Evolutionary conservation across 305 asterid species (phyloP).

Genomic region (Solanum chacoense): DNA sequence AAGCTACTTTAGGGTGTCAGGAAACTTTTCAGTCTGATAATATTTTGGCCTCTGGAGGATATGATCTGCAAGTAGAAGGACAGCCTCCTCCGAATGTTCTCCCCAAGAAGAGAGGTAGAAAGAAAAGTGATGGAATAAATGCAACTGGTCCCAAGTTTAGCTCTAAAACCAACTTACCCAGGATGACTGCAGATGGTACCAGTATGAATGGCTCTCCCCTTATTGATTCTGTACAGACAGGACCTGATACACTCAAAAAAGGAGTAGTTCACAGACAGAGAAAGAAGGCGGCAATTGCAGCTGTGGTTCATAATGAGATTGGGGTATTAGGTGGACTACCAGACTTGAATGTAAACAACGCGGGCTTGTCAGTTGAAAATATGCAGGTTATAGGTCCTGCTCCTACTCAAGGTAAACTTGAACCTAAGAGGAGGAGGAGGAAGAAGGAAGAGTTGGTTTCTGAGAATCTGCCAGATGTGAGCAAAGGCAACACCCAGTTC

Average conservation of each 20-base stretch:
- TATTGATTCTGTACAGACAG: conserved; percentile 8
- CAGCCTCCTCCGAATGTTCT: neutral
- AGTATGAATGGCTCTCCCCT: neutral
- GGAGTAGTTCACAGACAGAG: conserved; percentile 14
- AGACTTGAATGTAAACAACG: conserved; percentile 27
- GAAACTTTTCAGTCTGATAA: neutral
- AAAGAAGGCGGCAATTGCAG: conserved; percentile 16
- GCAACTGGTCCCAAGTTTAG: neutral
- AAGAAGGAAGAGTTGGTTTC: conserved; percentile 6
- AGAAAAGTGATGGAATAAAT: conserved; percentile 16
- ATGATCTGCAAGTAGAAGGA: neutral
- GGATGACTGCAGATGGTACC: neutral
- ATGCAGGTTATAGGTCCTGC: conserved; percentile 24
- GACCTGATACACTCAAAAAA: conserved; percentile 11
- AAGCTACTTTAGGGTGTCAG: conserved; percentile 8
- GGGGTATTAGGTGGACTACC: conserved; percentile 21
- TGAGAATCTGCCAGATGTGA: conserved; percentile 5
- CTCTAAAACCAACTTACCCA: neutral
- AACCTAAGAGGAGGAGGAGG: conserved; percentile 18
- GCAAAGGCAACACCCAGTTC: conserved; percentile 5
- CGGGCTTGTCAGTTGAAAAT: conserved; percentile 18
- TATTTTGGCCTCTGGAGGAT: neutral
- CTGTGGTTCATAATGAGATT: conserved; percentile 6
- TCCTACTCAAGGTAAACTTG: conserved; percentile 9
- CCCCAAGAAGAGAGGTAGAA: conserved; percentile 15